Evolutionary conservation across 2,329 filamentous ascomycete species (phyloP), one percentile per base, ranked within the genome.

Genomic region (Leptosphaerulina australis): DNA sequence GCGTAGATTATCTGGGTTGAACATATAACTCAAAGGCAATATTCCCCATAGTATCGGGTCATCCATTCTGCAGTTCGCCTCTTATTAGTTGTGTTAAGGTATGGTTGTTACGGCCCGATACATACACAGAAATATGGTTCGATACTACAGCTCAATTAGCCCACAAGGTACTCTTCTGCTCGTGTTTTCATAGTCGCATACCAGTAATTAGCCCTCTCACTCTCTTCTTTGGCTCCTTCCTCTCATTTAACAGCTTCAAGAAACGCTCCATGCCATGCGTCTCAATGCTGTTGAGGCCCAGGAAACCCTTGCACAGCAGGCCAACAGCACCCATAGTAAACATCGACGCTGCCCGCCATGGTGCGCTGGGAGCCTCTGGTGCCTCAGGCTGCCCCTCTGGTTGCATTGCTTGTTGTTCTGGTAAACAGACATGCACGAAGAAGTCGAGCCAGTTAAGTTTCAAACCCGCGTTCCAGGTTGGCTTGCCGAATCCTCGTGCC

Each of bases 11-110:
- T 82, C 79, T 15, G 88, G 84, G 51, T 86, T 84, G 65, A 88
- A 85, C 58, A 83, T 77, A 67, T 94, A 90, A 39, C 82, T 81
- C 35, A 90, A 72, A 1, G 94, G 94, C 3, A 99, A 77, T 26
- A 91, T 84, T 14, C 93, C 94, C 93, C 93, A 99, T 62, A 97
- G 86, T 50, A 97, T 76, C 20, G 94, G 94, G 76, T 99, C 94
- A 74, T 99, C 94, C 63, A 97, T 77, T 51, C 93, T 97, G 71
- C 58, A 58, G 35, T 30, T 44, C 37, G 36, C 29, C 37, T 18
- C 9, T 45, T 24, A 28, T 55, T 45, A 54, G 60, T 61, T 41
- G 41, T 53, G 49, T 62, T 45, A 56, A 44, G 11, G 22, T 12
- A 30, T 29, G 3, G 20, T 37, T 12, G 30, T 31, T 15, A 34